Evolutionary conservation across 257 asterid genomes (phyloP).

Genomic region (Rubia yunnanensis): DNA sequence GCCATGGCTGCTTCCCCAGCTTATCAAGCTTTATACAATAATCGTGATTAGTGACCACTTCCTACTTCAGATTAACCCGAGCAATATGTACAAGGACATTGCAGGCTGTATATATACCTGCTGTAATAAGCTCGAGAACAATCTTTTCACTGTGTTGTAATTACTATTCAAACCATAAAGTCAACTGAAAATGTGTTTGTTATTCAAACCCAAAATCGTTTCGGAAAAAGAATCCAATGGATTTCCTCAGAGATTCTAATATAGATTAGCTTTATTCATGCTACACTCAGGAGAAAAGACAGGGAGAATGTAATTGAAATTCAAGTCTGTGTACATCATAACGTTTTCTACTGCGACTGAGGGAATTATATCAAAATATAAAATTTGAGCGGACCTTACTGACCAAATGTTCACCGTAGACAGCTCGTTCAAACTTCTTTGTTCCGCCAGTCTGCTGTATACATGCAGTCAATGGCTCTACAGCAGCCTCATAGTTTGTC

Average conservation of each 20-base stretch:
- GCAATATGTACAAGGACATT: not conserved
- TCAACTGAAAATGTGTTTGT: no score
- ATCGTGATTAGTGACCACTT: not conserved
- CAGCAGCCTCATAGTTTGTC: constrained; percentile 70
- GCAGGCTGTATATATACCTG: not conserved
- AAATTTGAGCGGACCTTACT: constrained; percentile 71
- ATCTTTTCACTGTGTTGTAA: not conserved
- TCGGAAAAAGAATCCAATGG: not conserved
- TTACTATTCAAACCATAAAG: no score
- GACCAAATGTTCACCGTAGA: constrained; percentile 80
- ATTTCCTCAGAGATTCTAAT: no score
- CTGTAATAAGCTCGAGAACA: not conserved
- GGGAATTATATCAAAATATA: constrained; percentile 12
- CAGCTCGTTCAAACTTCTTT: constrained; percentile 58
- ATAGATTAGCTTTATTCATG: no score
- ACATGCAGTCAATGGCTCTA: constrained; percentile 62
- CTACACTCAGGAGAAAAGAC: no score
- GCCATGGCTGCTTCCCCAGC: constrained; percentile 19
- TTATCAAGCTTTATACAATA: constrained; percentile 19
- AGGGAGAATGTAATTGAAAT: no score
- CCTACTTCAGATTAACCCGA: no score
- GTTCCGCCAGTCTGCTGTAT: constrained; percentile 53
- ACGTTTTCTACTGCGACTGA: no score
- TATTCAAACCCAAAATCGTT: no score
- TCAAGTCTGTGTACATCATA: not conserved